Conservation (phyloP, 2,329 filamentous ascomycete species). For the Endocalyx cinctus region DNA sequence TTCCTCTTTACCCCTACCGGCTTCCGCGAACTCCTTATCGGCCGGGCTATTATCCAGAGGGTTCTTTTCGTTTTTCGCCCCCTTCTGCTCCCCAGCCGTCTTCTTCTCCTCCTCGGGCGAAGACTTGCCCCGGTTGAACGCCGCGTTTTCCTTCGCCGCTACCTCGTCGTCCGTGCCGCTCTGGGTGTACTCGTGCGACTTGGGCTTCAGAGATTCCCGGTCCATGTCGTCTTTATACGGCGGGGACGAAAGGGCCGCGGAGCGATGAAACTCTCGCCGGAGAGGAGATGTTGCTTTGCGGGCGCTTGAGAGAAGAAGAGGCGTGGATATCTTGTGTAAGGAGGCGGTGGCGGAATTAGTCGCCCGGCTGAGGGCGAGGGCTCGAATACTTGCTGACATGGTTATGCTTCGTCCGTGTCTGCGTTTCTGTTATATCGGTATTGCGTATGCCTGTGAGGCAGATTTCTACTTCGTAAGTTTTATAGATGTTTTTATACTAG, state of each 20-base stretch:
- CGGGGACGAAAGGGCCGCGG: slow-evolving; percentile 14
- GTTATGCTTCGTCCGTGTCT: no score
- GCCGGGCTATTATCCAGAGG: slow-evolving; percentile 40
- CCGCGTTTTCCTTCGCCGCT: slow-evolving; percentile 52
- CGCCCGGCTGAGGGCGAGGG: no score
- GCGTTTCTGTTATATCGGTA: no score
- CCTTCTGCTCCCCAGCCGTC: slow-evolving; percentile 32
- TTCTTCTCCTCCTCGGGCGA: slow-evolving; percentile 57
- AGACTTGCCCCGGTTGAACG: slow-evolving; percentile 67
- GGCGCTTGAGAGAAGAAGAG: no score
- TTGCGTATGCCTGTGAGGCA: no score
- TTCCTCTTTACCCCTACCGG: slow-evolving; percentile 14
- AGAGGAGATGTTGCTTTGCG: no score
- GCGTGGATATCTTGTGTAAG: no score
- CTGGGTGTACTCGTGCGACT: slow-evolving; percentile 62
- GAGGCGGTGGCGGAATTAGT: no score
- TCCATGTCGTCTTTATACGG: slow-evolving; percentile 52
- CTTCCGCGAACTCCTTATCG: slow-evolving; percentile 36
- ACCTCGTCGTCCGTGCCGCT: slow-evolving; percentile 60
- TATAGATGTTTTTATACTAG: no score
- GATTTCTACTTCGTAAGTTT: no score
- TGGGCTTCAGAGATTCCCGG: slow-evolving; percentile 60
- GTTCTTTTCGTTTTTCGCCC: slow-evolving; percentile 28
- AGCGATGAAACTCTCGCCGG: no score
- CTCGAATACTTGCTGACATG: no score